Evolutionary conservation across 768 basidiomycete species (phyloP), one percentile per base, ranked within the genome.

Genomic region (Mycena maculata): DNA sequence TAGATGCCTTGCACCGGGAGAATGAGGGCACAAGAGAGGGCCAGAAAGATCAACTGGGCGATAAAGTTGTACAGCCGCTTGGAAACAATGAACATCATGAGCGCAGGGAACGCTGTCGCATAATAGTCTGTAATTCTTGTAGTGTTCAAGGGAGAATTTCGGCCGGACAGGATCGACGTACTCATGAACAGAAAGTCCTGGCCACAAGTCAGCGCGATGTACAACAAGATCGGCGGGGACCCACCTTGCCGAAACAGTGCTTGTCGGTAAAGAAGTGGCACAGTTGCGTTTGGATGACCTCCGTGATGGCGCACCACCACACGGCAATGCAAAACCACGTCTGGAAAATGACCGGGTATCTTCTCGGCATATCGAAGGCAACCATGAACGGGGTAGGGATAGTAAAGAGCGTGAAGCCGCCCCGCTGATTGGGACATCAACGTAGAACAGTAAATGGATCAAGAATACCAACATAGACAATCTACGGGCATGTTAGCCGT

Each of bases 331-430:
- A 54, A 44, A 79, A 63, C 58, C 66, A 73, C 25, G 71, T 48
- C 61, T 82, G 79, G 65, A 76, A 82, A 20, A 72, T 23, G 13
- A 67, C 63, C 3, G 73, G 70, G 18, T 56, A 54, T 12, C 58
- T 64, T 27, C 73, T 57, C 9, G 80, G 80, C 50, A 72, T 64
- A 68, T 81, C 78, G 52, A 77, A 71, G 4, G 74, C 73, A 63
- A 81, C 65, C 69, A 79, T 67, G 58, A 76, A 55, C 10, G 69
- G 69, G 3, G 67, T 79, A 23, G 44, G 76, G 28, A 68, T 1
- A 69, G 64, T 60, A 16, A 69, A 50, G 13, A 60, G n/a, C 33
- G 72, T 33, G 22, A 72, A 57, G n/a, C 66, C 66, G 23, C 54
- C 72, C 63, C 65, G 65, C 63, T 72, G 54, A 36, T 16, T 5